These are phyloP conservation scores for Pleodorina starrii DNA, from an alignment of 139 green algal species.

Conservation along the genomic window DNA sequence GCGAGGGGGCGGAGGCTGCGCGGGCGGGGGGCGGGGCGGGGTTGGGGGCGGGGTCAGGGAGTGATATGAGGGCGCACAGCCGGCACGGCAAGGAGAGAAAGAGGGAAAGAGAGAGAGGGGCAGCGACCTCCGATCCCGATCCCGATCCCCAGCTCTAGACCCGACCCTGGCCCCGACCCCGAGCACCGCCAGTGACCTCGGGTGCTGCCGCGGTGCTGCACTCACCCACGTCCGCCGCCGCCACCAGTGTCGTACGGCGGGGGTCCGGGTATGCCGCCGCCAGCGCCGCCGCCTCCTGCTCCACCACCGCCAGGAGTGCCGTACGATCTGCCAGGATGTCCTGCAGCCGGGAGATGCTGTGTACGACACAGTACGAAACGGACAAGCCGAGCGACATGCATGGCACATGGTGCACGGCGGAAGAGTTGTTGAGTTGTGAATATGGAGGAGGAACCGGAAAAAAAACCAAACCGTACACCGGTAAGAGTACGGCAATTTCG, in stretches of 20 bases:
- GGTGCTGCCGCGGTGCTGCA: no score
- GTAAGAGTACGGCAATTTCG: no score
- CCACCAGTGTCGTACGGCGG: slow-evolving; percentile 4
- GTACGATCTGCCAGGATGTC: slow-evolving; percentile 69
- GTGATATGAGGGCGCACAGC: neutral
- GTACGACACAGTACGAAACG: no score
- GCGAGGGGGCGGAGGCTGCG: neutral
- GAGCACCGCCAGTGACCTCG: no score
- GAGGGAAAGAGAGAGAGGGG: neutral
- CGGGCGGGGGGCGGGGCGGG: neutral
- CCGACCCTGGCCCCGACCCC: no score
- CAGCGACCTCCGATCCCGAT: no score
- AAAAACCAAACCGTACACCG: no score
- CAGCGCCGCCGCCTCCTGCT: slow-evolving; percentile 77
- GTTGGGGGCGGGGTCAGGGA: neutral
- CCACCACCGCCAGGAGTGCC: slow-evolving; percentile 73
- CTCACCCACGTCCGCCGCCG: neutral
- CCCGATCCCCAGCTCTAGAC: neutral
- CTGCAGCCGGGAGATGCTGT: slow-evolving; percentile 68
- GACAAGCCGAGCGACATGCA: no score
- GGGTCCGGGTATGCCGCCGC: neutral
- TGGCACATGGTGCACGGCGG: no score
- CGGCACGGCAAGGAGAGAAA: neutral
- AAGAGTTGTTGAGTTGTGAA: no score
- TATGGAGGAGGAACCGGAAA: no score